phyloP scores from a whole-genome alignment of 192 early-diverging fungal genomes.

The Gaertneriomyces sp. region DNA sequence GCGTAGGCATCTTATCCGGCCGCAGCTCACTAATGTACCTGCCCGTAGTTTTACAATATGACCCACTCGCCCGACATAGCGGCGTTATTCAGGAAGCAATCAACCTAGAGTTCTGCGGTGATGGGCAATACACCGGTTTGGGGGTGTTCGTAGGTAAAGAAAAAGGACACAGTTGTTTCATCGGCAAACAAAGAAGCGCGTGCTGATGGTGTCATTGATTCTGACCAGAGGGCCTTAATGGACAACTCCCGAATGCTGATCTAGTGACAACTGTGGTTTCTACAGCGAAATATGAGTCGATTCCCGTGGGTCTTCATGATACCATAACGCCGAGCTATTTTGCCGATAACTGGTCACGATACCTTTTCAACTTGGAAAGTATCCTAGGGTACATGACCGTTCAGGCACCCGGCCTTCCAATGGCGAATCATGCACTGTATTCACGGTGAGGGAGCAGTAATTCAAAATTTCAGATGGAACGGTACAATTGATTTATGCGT shows the following conservation, averaged over 20 bases:
- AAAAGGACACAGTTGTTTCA: neutral
- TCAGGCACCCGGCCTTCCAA: slow-evolving; percentile 67
- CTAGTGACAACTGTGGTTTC: slow-evolving; percentile 72
- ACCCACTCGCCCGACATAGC: slow-evolving; percentile 27
- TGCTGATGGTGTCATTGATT: slow-evolving; percentile 3
- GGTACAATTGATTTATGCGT: slow-evolving; percentile 5
- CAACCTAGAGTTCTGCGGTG: slow-evolving; percentile 78
- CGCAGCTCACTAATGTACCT: slow-evolving; percentile 13
- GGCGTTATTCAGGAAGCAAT: slow-evolving; percentile 85
- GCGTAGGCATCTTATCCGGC: slow-evolving; percentile 5
- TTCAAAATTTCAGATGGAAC: neutral
- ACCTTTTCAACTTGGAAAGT: slow-evolving; percentile 15
- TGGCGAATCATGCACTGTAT: slow-evolving; percentile 67
- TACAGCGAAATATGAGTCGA: slow-evolving; percentile 50
- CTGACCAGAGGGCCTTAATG: slow-evolving; percentile 67
- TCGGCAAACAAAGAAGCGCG: neutral
- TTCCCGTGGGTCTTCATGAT: slow-evolving; percentile 62
- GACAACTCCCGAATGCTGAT: slow-evolving; percentile 90
- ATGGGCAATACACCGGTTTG: slow-evolving; percentile 56
- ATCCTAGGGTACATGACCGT: slow-evolving; percentile 55
- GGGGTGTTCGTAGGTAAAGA: slow-evolving; percentile 69
- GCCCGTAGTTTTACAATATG: slow-evolving; percentile 24
- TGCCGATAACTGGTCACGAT: slow-evolving; percentile 17
- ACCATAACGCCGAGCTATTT: slow-evolving; percentile 20
- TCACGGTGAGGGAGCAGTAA: slow-evolving; percentile 41